Base-by-base conservation (phyloP, 192 early-diverging fungal genomes). In the Backusella australiensis region DNA sequence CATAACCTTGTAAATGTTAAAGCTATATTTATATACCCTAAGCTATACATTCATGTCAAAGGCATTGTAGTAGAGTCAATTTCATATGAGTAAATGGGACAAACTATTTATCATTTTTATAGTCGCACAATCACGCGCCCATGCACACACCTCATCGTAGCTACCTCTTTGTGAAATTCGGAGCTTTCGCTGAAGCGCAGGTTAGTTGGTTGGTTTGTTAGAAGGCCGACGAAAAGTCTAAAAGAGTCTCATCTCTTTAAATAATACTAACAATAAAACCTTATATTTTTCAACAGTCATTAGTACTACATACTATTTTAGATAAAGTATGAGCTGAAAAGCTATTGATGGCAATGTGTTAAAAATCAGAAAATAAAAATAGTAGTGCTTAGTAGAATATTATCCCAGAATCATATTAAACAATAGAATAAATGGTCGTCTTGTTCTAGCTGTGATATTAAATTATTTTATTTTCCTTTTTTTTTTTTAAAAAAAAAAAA, bases 161-260 rank as follows among this genome's bases (percentile, higher is more conserved):
- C 53, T 56, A 56, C 53, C 53, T 56, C 53, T 56, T 56, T 56
- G 53, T 56, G 53, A 56, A 56, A 56, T 56, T 56, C 53, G 53
- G 53, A 56, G 53, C 53, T 56, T 56, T 21, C 53, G 21, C 9
- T 56, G 53, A 56, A 56, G n/a, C 53, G 53, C 53, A 56, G 53
- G 53, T 56, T 56, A n/a, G 53, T 26, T 56, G 49, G 53, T 56
- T 56, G 53, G 2, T 26, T 56, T 56, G 53, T 56, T 56, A 56
- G 53, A 56, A 56, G 53, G 8, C 53, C 53, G 53, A 56, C 53
- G 23, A 56, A 56, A 56, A 23, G 53, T 5, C 53, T 9, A 56
- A 56, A 56, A 56, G 53, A 56, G 19, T 56, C 53, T 56, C 53
- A 56, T 56, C 53, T 56, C 53, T 56, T 56, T 56, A 56, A 56